Conservation (phyloP, 768 basidiomycete species). For the Suillus fuscotomentosus region DNA sequence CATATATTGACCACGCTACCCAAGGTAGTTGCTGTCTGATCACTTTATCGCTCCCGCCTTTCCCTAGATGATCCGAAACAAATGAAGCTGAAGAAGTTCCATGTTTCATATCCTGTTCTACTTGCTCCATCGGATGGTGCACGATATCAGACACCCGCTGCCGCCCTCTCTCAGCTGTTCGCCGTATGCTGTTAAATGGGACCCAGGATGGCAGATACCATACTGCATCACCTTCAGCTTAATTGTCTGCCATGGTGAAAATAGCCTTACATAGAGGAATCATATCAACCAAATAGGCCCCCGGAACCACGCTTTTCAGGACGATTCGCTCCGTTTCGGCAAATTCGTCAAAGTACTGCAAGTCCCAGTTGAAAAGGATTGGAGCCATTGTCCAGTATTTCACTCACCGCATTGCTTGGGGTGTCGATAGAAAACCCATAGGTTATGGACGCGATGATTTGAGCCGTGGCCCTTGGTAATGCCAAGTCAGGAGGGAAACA, state of each 20-base stretch:
- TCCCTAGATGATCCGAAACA: slow-evolving; percentile 1
- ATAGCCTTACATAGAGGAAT: slow-evolving; percentile 6
- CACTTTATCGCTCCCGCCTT: not conserved
- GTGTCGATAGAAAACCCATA: slow-evolving; percentile 8
- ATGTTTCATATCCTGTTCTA: slow-evolving; percentile 4
- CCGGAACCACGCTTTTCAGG: slow-evolving; percentile 3
- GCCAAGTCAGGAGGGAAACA: not conserved
- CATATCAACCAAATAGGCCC: slow-evolving; percentile 10
- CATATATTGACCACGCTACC: slow-evolving; percentile 9
- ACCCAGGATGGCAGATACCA: slow-evolving; percentile 19
- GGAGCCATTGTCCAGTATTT: not conserved
- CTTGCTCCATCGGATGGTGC: slow-evolving; percentile 6
- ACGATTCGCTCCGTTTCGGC: slow-evolving; percentile 9
- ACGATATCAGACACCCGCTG: not conserved
- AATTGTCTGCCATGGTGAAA: too few relatives aligned
- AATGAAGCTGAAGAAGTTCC: slow-evolving; percentile 6
- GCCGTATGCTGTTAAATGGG: slow-evolving; percentile 15
- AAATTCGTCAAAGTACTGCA: slow-evolving; percentile 7
- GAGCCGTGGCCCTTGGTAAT: slow-evolving; percentile 5
- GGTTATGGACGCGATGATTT: slow-evolving; percentile 6
- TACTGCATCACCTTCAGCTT: slow-evolving; percentile 11
- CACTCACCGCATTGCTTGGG: slow-evolving; percentile 5
- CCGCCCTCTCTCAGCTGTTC: slow-evolving; percentile 6
- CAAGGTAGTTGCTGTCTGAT: slow-evolving; percentile 3
- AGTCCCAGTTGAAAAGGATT: too few relatives aligned